These are phyloP conservation scores for Syzygium aromaticum DNA, from an alignment of 345 rosid species.

Conservation along the genomic window DNA sequence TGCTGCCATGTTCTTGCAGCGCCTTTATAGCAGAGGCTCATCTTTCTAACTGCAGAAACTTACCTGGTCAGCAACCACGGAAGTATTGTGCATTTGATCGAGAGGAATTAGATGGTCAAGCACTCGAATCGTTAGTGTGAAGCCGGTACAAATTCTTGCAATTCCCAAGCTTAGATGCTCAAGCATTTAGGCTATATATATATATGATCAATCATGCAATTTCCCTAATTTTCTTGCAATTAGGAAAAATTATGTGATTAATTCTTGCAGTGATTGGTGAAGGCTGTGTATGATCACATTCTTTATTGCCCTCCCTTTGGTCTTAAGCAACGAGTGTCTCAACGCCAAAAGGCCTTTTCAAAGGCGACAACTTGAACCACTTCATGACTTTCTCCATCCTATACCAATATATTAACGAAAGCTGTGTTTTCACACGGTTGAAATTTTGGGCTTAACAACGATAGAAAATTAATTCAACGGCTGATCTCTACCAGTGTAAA, in stretches of 20 bases:
- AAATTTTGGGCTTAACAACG: neutral
- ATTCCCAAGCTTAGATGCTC: neutral
- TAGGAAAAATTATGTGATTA: neutral
- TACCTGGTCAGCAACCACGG: neutral
- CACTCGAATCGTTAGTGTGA: neutral
- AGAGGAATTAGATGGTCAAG: neutral
- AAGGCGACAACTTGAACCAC: neutral
- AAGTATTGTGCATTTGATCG: neutral
- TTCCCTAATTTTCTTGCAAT: neutral
- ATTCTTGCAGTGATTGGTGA: neutral
- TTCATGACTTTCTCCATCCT: neutral
- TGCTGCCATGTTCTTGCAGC: neutral
- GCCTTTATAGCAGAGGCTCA: neutral
- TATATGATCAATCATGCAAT: neutral
- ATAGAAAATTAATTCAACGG: neutral
- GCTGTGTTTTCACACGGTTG: neutral
- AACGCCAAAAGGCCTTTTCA: neutral
- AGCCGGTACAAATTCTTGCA: neutral
- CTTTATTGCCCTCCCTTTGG: neutral
- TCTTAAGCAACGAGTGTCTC: neutral
- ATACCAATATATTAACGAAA: neutral
- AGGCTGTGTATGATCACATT: neutral
- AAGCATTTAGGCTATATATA: neutral
- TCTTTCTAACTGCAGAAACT: neutral
- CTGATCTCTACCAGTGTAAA: neutral